Evolutionary conservation across 331 rosid genomes (phyloP).

Genomic region (Saraca asoca): DNA sequence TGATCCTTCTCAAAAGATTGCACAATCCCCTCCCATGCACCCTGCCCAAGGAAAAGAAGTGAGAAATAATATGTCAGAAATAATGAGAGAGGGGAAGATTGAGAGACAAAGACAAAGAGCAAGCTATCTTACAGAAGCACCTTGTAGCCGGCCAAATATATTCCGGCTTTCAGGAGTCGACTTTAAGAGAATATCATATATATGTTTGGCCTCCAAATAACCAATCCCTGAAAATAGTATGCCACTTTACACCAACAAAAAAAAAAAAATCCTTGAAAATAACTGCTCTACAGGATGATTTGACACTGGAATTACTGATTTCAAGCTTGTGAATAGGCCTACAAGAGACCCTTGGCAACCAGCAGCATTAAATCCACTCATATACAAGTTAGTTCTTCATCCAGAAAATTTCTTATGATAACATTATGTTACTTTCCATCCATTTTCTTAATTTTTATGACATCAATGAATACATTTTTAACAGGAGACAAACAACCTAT

Average conservation of each 20-base stretch:
- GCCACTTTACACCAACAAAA: constrained; percentile 10
- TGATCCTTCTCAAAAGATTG: constrained; percentile 79
- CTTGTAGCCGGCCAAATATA: constrained; percentile 84
- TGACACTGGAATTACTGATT: background rate
- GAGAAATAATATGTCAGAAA: background rate
- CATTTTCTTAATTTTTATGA: background rate
- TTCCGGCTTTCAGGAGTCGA: constrained; percentile 82
- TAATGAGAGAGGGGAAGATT: background rate
- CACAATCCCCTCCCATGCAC: constrained; percentile 83
- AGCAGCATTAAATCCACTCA: constrained; percentile 1
- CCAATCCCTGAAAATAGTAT: constrained; percentile 63
- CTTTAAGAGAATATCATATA: constrained; percentile 72
- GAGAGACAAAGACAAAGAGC: constrained; percentile 12
- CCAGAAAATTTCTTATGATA: constrained; percentile 1
- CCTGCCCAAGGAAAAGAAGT: constrained; percentile 49
- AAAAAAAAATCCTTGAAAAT: constrained; percentile 16
- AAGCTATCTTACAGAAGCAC: constrained; percentile 69
- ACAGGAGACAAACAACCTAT: background rate
- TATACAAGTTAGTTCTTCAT: background rate
- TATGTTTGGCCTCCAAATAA: constrained; percentile 73
- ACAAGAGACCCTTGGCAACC: background rate
- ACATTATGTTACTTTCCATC: background rate
- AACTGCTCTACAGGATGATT: background rate
- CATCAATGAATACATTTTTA: background rate
- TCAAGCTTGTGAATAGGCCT: background rate